Base-by-base conservation (phyloP, 163 green algal species). In the Prototheca cutis region DNA sequence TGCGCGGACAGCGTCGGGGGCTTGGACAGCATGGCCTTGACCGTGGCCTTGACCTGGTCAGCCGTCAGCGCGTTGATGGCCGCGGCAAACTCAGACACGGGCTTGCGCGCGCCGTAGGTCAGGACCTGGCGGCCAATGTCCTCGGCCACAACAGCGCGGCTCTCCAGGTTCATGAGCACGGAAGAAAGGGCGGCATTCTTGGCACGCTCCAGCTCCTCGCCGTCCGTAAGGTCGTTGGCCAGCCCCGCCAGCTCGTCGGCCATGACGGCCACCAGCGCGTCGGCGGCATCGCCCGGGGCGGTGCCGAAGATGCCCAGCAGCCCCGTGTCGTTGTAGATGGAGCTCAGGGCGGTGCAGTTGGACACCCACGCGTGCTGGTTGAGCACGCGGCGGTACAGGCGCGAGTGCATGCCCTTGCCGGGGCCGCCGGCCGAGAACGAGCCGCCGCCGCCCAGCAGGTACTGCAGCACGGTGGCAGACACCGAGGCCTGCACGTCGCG, bases 121-220 rank as follows among this genome's bases (percentile, higher is more conserved):
- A 98, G 78, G n/a, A 96, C 85, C 79, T 99, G 93, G n/a, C 90
- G 74, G 2, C 91, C 93, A 31, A 99, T 94, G 80, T 99, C 93
- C 82, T 99, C 93, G 1, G 82, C 78, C 24, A 87, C 77, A 10
- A 93, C 82, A 7, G 82, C 78, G 40, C 88, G 85, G 60, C 76
- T 86, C 74, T 99, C 93, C 31, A 99, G 82, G 63, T 95, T 95
- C 70, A 94, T 95, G 31, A 91, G 75, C 36, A 98, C 86, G 48
- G 79, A 80, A 39, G 72, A 87, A 39, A 94, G 77, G 24, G 88
- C 84, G 17, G 93, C 86, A 4, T 73, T 67, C 85, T 98, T 97
- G 66, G 93, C 93, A 13, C 93, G 77, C 58, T 87, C 75, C 48
- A 99, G 67, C 76, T 98, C 90, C 27, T 75, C 73, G 2, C 75